Base-by-base conservation (phyloP, 176 grass and related monocot species). In the Oryza glaberrima region DNA sequence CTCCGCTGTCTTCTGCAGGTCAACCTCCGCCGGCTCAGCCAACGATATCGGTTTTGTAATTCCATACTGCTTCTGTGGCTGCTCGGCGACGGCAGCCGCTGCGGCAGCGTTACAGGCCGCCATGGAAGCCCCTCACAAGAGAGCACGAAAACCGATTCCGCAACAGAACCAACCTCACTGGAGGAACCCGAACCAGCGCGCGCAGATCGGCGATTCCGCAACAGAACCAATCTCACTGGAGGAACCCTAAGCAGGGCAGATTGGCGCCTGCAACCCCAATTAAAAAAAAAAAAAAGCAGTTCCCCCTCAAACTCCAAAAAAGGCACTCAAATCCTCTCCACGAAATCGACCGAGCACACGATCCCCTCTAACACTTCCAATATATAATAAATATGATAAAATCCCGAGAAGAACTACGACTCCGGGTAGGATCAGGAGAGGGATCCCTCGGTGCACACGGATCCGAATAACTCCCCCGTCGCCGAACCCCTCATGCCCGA, bases 1-100 rank as follows among this genome's bases (percentile, higher is more conserved):
- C 2, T 96, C 93, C 9, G 2, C 51, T 0, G 93, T 96, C 77
- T 81, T 90, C 61, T 88, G 88, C 46, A 86, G 75, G 77, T 99
- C 96, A 4, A 75, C 86, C 22, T 96, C 88, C 23, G 63, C 48
- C 13, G 96, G 96, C 15, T 87, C 91, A 32, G 88, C 81, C 66
- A 86, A 34, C 17, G 96, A 99, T 66, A 96, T 75, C 1, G 90
- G 91, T 58, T 88, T 92, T 26, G 91, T 97, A 78, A 94, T 92
- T 23, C 89, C 94, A 26, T 88, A 92, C 75, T 94, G 89, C 61
- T 64, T 92, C 60, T 79, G 74, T 23, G 75, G 14, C 20, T 20
- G 35, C 35, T 36, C 35, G 35, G 34, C 20, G 17, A 30, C 44
- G 25, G 38, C 44, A 19, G 38, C 45, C 44, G 44, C 44, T 19